Evolutionary conservation across 2,329 filamentous ascomycete genomes (phyloP).

Genomic region (Colletotrichum theobromicola): DNA sequence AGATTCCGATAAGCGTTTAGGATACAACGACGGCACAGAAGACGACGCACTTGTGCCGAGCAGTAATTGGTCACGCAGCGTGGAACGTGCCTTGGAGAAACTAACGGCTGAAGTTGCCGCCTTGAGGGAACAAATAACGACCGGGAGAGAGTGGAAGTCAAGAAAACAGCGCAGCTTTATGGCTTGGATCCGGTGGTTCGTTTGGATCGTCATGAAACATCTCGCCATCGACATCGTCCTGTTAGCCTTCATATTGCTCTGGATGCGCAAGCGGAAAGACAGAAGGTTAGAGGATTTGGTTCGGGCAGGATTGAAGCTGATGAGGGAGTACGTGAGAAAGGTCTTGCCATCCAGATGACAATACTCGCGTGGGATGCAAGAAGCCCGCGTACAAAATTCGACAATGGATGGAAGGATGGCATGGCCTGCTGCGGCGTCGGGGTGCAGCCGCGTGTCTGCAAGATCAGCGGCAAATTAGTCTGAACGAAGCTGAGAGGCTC

Average conservation of each 20-base stretch:
- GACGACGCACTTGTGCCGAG: conserved; percentile 47
- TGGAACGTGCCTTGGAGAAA: conserved; percentile 85
- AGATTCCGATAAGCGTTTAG: conserved; percentile 51
- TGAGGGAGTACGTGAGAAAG: conserved; percentile 63
- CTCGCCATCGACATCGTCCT: conserved; percentile 73
- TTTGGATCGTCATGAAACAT: conserved; percentile 76
- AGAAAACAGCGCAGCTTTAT: conserved; percentile 68
- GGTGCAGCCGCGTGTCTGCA: neutral
- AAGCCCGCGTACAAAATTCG: neutral
- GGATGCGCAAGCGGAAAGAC: conserved; percentile 76
- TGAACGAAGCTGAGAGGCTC: neutral
- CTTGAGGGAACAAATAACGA: conserved; percentile 86
- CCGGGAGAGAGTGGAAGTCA: conserved; percentile 73
- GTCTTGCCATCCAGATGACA: conserved; percentile 62
- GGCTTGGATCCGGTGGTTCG: conserved; percentile 73
- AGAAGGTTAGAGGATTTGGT: conserved; percentile 76
- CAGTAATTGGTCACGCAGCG: conserved; percentile 76
- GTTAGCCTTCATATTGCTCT: conserved; percentile 69
- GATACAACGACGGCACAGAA: conserved; percentile 51
- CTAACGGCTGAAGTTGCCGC: conserved; percentile 94
- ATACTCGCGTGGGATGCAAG: neutral
- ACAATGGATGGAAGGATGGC: neutral
- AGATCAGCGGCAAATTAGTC: neutral
- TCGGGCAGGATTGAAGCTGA: conserved; percentile 63
- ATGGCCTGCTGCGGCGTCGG: neutral